phyloP scores from a whole-genome alignment of 805 yeast species.

The Wickerhamomyces bisporus region DNA sequence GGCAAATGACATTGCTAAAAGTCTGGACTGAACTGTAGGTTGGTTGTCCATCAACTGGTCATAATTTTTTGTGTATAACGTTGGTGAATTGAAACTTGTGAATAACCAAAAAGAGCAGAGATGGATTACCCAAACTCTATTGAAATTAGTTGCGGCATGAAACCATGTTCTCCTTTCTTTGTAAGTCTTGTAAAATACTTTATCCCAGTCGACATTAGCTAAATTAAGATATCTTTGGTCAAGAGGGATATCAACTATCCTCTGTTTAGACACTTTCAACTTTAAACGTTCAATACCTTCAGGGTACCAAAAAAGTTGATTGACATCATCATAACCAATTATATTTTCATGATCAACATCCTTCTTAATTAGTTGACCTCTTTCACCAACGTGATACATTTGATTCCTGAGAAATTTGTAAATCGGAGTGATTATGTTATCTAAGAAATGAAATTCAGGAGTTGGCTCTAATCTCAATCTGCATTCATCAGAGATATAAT shows the following conservation, averaged over 20 bases:
- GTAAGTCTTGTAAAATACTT: slow-evolving; percentile 69
- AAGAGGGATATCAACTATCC: slow-evolving; percentile 47
- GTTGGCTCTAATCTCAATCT: slow-evolving; percentile 25
- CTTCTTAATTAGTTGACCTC: slow-evolving; percentile 37
- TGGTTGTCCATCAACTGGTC: slow-evolving; percentile 47
- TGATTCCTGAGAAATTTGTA: slow-evolving; percentile 56
- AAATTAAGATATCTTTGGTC: slow-evolving; percentile 49
- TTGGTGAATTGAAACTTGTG: slow-evolving; percentile 64
- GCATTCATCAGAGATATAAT: slow-evolving; percentile 40
- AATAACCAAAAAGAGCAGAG: slow-evolving; percentile 74
- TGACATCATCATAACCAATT: slow-evolving; percentile 87
- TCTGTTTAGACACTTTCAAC: slow-evolving; percentile 35
- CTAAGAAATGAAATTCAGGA: slow-evolving; percentile 41
- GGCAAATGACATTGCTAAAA: slow-evolving; percentile 60
- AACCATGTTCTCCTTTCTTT: slow-evolving; percentile 72
- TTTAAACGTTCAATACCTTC: slow-evolving; percentile 61
- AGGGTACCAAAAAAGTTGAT: slow-evolving; percentile 82
- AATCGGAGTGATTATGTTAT: slow-evolving; percentile 68
- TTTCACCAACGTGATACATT: slow-evolving; percentile 42
- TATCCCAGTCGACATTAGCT: slow-evolving; percentile 56
- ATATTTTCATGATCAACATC: slow-evolving; percentile 63
- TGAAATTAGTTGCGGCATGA: slow-evolving; percentile 69
- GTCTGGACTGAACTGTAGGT: slow-evolving; percentile 52
- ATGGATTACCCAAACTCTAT: slow-evolving; percentile 76
- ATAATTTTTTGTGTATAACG: slow-evolving; percentile 60